Evolutionary conservation across 2,329 filamentous ascomycete genomes (phyloP), one percentile per base, ranked within the genome.

Genomic region (Zymoseptoria brevis): DNA sequence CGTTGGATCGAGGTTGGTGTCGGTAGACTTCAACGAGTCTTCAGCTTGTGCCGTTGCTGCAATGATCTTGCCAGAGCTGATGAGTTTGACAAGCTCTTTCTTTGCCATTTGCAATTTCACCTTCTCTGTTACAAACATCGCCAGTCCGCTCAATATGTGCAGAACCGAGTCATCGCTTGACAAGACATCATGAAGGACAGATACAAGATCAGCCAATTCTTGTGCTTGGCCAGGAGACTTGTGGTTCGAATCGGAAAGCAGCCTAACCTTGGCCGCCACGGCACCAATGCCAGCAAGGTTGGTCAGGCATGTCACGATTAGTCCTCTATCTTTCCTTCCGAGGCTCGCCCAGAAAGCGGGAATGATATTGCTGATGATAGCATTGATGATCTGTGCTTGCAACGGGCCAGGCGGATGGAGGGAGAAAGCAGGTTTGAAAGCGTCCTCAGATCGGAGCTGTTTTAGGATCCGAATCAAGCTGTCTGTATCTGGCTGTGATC

Each of bases 311-410:
- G 75, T 72, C 1, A 89, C 66, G 16, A 97, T 75, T 1, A 82
- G 72, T 49, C 75, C 72, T 1, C 78, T 66, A 48, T 81, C 80
- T 8, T 61, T 59, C 22, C 58, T 49, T 19, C 69, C 61, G n/a
- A 93, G 69, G 8, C 84, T 68, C 2, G 79, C 71, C 93, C 94
- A 97, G 74, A 93, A 96, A 69, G 92, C 89, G 1, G 89, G 88
- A 7, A 90, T 77, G 24, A 88, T 91, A 30, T 86, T 83, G 16
- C 82, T 86, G 60, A 95, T 84, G 41, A 99, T 76, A 2, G 83
- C 76, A 69, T 91, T 86, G 56, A 93, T 79, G 30, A 96, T 83
- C 66, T 91, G 88, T 19, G 90, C 85, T 58, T 85, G 83, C 61
- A 84, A 76, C 1, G 92, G 86, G 30, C 82, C 82, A 3, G 90